Evolutionary conservation across 2,329 filamentous ascomycete genomes (phyloP).

Genomic region (Periconia sp.): DNA sequence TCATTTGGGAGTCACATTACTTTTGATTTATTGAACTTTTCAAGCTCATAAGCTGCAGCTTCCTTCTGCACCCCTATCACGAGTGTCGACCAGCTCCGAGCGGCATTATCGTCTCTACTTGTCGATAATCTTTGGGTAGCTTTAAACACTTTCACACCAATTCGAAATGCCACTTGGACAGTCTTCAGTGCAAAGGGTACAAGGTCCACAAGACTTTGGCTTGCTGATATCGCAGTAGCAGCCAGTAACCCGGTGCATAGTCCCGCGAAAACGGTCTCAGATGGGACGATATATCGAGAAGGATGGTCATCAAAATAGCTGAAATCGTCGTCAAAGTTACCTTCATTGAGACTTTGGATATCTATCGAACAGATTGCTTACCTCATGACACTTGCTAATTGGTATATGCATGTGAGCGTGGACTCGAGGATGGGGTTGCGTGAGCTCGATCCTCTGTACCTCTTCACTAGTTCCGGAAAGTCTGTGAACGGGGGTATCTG

Average conservation of each 20-base stretch:
- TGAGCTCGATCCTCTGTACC: background rate
- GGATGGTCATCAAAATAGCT: background rate
- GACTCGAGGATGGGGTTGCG: background rate
- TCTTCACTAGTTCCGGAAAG: background rate
- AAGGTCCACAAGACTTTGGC: constrained; percentile 27
- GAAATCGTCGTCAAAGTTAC: background rate
- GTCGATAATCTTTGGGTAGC: background rate
- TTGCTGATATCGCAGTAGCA: constrained; percentile 21
- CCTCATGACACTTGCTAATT: background rate
- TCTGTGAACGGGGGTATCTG: background rate
- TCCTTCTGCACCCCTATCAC: background rate
- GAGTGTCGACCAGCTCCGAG: background rate
- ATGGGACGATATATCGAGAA: background rate
- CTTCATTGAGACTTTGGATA: background rate
- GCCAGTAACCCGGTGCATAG: constrained; percentile 10
- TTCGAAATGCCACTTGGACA: constrained; percentile 32
- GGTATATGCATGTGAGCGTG: background rate
- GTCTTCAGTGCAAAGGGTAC: constrained; percentile 32
- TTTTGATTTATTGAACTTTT: background rate
- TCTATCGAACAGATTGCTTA: background rate
- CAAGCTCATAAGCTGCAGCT: background rate
- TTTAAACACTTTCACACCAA: constrained; percentile 13
- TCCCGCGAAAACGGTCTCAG: background rate
- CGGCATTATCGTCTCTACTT: background rate
- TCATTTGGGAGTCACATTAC: background rate